Evolutionary conservation across 306 rosid species (phyloP).

Genomic region (Castanea sativa): DNA sequence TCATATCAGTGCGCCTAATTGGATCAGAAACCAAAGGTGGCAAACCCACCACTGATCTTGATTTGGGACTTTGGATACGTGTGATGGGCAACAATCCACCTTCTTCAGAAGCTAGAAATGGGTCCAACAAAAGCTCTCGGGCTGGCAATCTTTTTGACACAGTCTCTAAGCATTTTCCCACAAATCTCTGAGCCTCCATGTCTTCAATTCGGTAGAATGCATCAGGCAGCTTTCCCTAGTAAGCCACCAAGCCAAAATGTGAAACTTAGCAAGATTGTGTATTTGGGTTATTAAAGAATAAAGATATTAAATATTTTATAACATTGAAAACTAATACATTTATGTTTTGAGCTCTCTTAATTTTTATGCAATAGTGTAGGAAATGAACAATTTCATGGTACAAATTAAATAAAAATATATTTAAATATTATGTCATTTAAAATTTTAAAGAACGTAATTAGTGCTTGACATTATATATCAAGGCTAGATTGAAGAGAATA

Average conservation of each 20-base stretch:
- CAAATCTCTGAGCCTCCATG: slow-evolving; percentile 62
- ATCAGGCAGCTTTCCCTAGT: slow-evolving; percentile 76
- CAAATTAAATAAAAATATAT: too few species aligned
- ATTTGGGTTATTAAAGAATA: too few species aligned
- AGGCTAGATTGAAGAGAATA: slow-evolving; percentile 66
- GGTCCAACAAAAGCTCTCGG: slow-evolving; percentile 66
- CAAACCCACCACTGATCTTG: slow-evolving; percentile 6
- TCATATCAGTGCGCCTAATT: slow-evolving; percentile 49
- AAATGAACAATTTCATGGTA: too few species aligned
- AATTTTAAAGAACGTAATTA: too few species aligned
- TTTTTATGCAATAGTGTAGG: too few species aligned
- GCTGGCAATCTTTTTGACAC: slow-evolving; percentile 70
- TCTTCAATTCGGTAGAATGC: slow-evolving; percentile 63
- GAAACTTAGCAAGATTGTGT: background rate
- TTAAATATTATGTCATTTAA: too few species aligned
- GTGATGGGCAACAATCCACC: slow-evolving; percentile 21
- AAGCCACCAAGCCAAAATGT: slow-evolving; percentile 2
- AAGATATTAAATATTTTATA: too few species aligned
- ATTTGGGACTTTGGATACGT: slow-evolving; percentile 7
- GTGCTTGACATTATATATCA: slow-evolving; percentile 58
- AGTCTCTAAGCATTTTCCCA: slow-evolving; percentile 66
- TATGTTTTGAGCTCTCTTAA: too few species aligned
- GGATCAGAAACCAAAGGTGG: slow-evolving; percentile 23
- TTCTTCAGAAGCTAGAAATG: slow-evolving; percentile 55
- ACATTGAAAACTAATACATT: too few species aligned